Conservation (phyloP, 2,329 filamentous ascomycete species). For the Lecanicillium sp. region DNA sequence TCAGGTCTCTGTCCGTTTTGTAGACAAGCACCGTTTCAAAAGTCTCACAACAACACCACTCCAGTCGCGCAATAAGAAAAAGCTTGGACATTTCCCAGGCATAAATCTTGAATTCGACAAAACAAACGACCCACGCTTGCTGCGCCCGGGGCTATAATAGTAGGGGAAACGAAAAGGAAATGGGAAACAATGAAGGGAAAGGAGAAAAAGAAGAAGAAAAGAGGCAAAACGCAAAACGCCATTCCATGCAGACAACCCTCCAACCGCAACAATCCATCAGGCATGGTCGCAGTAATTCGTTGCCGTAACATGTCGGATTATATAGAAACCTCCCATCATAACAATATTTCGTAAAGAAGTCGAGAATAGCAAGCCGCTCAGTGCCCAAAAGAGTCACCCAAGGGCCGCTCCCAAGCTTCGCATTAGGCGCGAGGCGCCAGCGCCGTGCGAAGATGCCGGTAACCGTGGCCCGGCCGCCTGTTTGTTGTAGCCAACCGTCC, state of each 20-base stretch:
- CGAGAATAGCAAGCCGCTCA: background rate
- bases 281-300: constrained; percentile 4
- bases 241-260: constrained; percentile 6
- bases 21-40: too few species aligned
- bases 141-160: constrained; percentile 10
- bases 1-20: too few species aligned
- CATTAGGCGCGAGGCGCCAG: background rate
- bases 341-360: constrained; percentile 10
- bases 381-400: constrained; percentile 3
- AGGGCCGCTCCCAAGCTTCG: constrained; percentile 12
- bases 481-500: constrained; percentile 10
- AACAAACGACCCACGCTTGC: constrained; percentile 9
- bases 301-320: constrained; percentile 12
- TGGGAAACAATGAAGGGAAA: background rate
- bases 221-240: constrained; percentile 10
- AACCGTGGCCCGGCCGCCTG: background rate
- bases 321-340: constrained; percentile 11
- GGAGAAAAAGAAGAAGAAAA: too few species aligned
- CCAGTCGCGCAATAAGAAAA: background rate
- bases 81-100: background rate
- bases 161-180: background rate
- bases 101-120: constrained; percentile 5
- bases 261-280: background rate
- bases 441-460: background rate
- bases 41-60: too few species aligned